Conservation (phyloP, 2,329 filamentous ascomycete species). For the Aspergillus candidus region DNA sequence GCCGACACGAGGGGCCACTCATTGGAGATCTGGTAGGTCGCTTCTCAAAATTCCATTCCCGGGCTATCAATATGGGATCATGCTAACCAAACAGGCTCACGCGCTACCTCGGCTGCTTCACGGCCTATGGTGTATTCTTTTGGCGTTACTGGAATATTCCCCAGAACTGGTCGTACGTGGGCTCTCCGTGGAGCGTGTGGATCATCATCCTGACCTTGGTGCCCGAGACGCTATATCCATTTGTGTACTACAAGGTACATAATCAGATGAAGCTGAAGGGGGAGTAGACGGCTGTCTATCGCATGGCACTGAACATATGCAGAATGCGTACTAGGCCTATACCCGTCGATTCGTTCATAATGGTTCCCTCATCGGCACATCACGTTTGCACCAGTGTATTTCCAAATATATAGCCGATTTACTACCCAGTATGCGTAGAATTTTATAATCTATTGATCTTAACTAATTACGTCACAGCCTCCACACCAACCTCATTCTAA, state of each 20-base stretch:
- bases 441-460: too few relatives aligned
- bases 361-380: too few relatives aligned
- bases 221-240: slow-evolving; percentile 17
- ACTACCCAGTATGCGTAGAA: too few relatives aligned
- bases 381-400: too few relatives aligned
- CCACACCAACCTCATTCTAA: too few relatives aligned
- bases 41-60: not conserved
- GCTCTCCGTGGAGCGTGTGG: slow-evolving; percentile 13
- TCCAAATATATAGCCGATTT: too few relatives aligned
- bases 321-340: too few relatives aligned
- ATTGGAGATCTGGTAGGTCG: slow-evolving; percentile 14
- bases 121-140: slow-evolving; percentile 17
- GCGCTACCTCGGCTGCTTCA: slow-evolving; percentile 15
- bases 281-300: slow-evolving; percentile 4
- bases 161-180: slow-evolving; percentile 17
- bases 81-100: slow-evolving; percentile 10
- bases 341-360: too few relatives aligned
- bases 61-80: too few relatives aligned
- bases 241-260: slow-evolving; percentile 11
- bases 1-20: slow-evolving; percentile 13
- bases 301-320: too few relatives aligned
- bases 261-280: slow-evolving; percentile 7
- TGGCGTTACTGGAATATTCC: slow-evolving; percentile 18
- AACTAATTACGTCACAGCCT: too few relatives aligned
- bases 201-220: slow-evolving; percentile 15